Base-by-base conservation (phyloP, 139 green algal genomes). In the Chlorella ohadii region DNA sequence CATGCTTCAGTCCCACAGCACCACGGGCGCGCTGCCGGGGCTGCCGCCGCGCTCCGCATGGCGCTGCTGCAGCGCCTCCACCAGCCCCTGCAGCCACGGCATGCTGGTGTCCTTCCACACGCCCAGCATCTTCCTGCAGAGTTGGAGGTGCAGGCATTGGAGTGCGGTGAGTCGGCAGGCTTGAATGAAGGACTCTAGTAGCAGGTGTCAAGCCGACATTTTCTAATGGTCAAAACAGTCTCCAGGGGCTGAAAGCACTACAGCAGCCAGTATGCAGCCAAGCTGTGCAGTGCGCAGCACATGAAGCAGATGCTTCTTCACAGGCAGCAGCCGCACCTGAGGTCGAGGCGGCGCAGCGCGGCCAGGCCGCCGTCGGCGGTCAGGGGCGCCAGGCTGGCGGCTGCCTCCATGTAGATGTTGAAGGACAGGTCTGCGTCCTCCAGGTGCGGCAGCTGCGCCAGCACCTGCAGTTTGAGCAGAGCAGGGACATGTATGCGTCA, bases 341-440 rank as follows among this genome's bases (percentile, higher is more conserved):
- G 70, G 80, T 85, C 80, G 56, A 85, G 39, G 15, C 68, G 55
- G 13, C 68, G 68, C 47, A 85, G 68, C 4, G 7, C 33, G 22
- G 36, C 2, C 28, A 85, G 34, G 22, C 80, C 80, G 1, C 25
- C 51, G 0, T 72, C 28, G 12, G 59, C 55, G 33, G 63, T 7
- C 51, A 79, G 80, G 16, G 68, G 36, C 38, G 17, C 11, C 33
- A 85, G 80, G 22, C 33, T 44, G 6, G 20, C 19, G 11, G 80
- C 80, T 20, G 68, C 68, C 55, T 85, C 80, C 80, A 85, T 80
- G 36, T 85, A 85, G 38, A 85, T 72, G 80, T 73, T 78, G 80
- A 85, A 85, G 36, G 34, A 65, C 23, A 85, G 80, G 80, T 85
- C 80, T 2, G 55, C 55, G 20, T 55, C 27, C 56, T 85, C 80